Evolutionary conservation across 257 asterid genomes (phyloP).

Genomic region (Gentiana macrophylla): DNA sequence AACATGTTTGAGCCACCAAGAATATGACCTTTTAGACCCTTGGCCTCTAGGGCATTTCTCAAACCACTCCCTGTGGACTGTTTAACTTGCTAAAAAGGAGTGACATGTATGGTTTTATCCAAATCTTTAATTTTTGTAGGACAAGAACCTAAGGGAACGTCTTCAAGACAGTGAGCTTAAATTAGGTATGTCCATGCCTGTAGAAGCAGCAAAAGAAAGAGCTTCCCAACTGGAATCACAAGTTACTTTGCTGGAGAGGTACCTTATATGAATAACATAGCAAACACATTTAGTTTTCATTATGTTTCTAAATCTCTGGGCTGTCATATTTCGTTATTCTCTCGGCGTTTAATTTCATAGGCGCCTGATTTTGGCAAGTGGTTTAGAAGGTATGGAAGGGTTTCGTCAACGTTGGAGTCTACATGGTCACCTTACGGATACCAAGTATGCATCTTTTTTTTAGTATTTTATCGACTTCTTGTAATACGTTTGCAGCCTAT

Average conservation of each 20-base stretch:
- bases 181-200: constrained; percentile 84
- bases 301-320: too few relatives aligned
- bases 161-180: constrained; percentile 84
- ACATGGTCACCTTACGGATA: constrained; percentile 77
- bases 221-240: constrained; percentile 67
- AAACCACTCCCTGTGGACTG: too few relatives aligned
- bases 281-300: too few relatives aligned
- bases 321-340: not conserved
- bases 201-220: constrained; percentile 70
- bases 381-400: constrained; percentile 82
- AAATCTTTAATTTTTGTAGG: constrained; percentile 33
- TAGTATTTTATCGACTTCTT: too few relatives aligned
- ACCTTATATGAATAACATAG: not conserved
- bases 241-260: constrained; percentile 78
- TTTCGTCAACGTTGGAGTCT: constrained; percentile 91
- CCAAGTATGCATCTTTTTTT: constrained; percentile 37
- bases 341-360: constrained; percentile 19
- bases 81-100: too few relatives aligned
- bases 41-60: too few relatives aligned
- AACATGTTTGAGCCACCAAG: too few relatives aligned
- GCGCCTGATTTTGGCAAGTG: constrained; percentile 91
- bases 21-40: too few relatives aligned
- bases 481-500: too few relatives aligned
- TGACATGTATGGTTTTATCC: too few relatives aligned
- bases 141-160: constrained; percentile 64